phyloP scores from a whole-genome alignment of 306 rosid species.

The Trichosanthes truncata region DNA sequence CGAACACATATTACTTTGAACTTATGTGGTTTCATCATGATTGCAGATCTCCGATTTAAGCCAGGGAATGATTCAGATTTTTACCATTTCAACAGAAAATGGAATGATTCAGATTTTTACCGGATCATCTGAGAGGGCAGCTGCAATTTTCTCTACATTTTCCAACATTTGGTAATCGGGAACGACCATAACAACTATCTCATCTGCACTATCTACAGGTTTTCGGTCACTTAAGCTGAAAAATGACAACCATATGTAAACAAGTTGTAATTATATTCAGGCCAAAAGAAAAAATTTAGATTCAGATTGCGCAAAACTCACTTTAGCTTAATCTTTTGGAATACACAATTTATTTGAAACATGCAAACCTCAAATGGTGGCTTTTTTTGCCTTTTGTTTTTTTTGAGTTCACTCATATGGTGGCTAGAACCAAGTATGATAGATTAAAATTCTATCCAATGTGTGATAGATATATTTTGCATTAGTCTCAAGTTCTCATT shows the following conservation, averaged over 20 bases:
- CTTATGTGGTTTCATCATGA: neutral
- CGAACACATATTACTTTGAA: neutral
- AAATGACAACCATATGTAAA: neutral
- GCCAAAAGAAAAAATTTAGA: neutral
- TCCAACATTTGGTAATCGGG: conserved; percentile 95
- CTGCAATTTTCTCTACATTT: conserved; percentile 76
- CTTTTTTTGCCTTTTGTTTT: too few species aligned
- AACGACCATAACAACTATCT: conserved; percentile 89
- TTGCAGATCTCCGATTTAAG: neutral
- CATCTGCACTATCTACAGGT: conserved; percentile 73
- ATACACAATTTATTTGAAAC: neutral
- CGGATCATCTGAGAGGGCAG: conserved; percentile 72
- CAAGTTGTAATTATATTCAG: neutral
- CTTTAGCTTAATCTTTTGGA: neutral
- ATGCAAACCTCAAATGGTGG: neutral
- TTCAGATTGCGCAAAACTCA: neutral
- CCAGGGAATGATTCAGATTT: too few species aligned
- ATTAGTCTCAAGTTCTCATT: too few species aligned
- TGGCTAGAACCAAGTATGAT: neutral
- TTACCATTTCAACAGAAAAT: neutral
- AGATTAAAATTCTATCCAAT: neutral
- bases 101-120: conserved; percentile 31
- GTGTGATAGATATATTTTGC: neutral
- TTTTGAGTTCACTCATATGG: neutral
- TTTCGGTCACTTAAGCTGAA: conserved; percentile 86